Base-by-base conservation (phyloP, 2,329 filamentous ascomycete species). In the Cadophora luteo-olivacea region DNA sequence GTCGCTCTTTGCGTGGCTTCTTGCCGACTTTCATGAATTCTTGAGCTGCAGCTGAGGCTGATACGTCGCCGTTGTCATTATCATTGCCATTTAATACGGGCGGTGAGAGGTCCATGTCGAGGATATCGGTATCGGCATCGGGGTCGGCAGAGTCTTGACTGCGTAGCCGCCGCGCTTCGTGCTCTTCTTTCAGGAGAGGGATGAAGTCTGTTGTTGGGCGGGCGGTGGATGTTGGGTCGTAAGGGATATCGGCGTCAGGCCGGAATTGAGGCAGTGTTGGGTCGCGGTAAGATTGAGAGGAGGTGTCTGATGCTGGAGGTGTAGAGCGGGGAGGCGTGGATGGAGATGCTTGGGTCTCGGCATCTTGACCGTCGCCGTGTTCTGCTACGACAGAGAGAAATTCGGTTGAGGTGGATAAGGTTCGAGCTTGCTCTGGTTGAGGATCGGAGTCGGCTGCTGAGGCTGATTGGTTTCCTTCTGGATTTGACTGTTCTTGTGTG, bases 181-280 rank as follows among this genome's bases (percentile, higher is more conserved):
- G 33, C 70, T 74, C 54, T 29, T 67, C 65, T 64, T 62, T 38
- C 54, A 65, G 66, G 57, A 66, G 68, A 16, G 69, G 68, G 45
- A 67, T 55, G 52, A 63, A 52, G 54, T 65, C 36, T 61, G 38
- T 66, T 25, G 19, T 64, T 36, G 71, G 19, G 75, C 72, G 70
- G 66, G 5, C 69, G 66, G 7, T 70, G 67, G 25, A 74, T 1
- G 64, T 67, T 19, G 65, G 33, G 24, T 63, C 25, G 12, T 41
- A 45, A 25, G 58, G 36, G 12, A 62, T 54, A 8, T 72, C 25
- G 14, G 69, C 65, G 71, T 90, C 86, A n/a, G 89, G 89, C 6
- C 87, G 84, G 75, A 91, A 91, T 73, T 92, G 90, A 9, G 90
- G 90, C 78, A 92, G 82, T 0, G 89, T 92, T 8, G 87, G 87